These are phyloP conservation scores for Fraxinus americana DNA, from an alignment of 257 asterid genomes.

Conservation along the genomic window DNA sequence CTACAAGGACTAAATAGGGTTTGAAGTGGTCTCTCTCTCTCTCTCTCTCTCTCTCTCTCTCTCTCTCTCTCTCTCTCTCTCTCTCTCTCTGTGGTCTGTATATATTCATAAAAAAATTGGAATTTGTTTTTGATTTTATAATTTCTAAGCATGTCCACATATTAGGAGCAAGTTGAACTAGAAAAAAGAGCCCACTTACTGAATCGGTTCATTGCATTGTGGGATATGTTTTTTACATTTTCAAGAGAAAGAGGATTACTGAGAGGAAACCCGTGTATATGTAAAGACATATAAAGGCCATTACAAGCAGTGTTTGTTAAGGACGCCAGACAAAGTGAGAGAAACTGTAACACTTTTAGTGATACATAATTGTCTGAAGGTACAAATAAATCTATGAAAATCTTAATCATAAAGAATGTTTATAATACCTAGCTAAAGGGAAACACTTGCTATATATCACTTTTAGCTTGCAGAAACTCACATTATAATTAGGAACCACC, in stretches of 20 bases:
- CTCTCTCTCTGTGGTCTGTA: not conserved
- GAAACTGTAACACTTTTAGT: constrained; percentile 27
- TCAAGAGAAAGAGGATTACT: not conserved
- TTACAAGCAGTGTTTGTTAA: constrained; percentile 5
- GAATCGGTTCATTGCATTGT: not conserved
- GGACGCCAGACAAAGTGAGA: constrained; percentile 10
- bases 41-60: not conserved
- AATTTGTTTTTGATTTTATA: not conserved
- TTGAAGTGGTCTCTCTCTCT: not conserved
- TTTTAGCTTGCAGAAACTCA: too few relatives aligned
- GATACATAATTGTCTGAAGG: constrained; percentile 27
- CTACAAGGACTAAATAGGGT: too few relatives aligned
- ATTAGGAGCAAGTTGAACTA: constrained; percentile 1
- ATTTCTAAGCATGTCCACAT: too few relatives aligned
- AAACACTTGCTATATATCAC: not conserved
- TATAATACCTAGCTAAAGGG: not conserved
- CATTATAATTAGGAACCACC: too few relatives aligned
- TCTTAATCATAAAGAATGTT: constrained; percentile 24
- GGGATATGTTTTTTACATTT: not conserved
- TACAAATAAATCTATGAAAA: constrained; percentile 26
- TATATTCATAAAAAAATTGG: not conserved
- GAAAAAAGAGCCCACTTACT: constrained; percentile 4
- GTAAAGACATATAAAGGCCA: not conserved
- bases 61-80: too few relatives aligned
- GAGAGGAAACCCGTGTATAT: not conserved